These are phyloP conservation scores for Rhazya stricta DNA, from an alignment of 257 asterid genomes.

Conservation along the genomic window DNA sequence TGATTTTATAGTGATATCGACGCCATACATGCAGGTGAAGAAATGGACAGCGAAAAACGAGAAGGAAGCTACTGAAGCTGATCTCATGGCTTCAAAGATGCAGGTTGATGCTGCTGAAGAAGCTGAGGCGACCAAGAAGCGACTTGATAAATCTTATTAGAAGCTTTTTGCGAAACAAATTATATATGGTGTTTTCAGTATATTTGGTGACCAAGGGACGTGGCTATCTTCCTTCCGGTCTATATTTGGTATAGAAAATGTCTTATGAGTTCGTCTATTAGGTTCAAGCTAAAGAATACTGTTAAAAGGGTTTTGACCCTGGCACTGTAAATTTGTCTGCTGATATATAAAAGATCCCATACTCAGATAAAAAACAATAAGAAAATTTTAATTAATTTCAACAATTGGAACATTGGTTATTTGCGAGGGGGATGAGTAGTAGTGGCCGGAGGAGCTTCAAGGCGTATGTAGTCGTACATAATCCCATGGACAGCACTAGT, in stretches of 20 bases:
- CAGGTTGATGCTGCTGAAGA: conserved; percentile 48
- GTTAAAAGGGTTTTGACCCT: too few species aligned
- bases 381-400: too few species aligned
- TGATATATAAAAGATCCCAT: too few species aligned
- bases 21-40: conserved; percentile 21
- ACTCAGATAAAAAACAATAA: too few species aligned
- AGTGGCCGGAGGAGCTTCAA: conserved; percentile 36
- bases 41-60: conserved; percentile 34
- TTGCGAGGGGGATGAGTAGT: not conserved
- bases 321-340: too few species aligned
- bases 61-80: conserved; percentile 35
- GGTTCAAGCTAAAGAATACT: too few species aligned
- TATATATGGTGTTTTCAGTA: not conserved
- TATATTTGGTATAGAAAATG: too few species aligned
- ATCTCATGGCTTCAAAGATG: conserved; percentile 29
- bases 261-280: too few species aligned
- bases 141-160: conserved; percentile 27
- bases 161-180: not conserved
- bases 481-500: conserved; percentile 56
- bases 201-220: too few species aligned
- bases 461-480: conserved; percentile 75
- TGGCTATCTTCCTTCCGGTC: too few species aligned
- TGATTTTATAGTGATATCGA: too few species aligned
- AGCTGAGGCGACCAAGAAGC: conserved; percentile 34
- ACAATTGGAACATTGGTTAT: too few species aligned